Evolutionary conservation across 2,329 filamentous ascomycete genomes (phyloP).

Genomic region (Fusarium keratoplasticum): DNA sequence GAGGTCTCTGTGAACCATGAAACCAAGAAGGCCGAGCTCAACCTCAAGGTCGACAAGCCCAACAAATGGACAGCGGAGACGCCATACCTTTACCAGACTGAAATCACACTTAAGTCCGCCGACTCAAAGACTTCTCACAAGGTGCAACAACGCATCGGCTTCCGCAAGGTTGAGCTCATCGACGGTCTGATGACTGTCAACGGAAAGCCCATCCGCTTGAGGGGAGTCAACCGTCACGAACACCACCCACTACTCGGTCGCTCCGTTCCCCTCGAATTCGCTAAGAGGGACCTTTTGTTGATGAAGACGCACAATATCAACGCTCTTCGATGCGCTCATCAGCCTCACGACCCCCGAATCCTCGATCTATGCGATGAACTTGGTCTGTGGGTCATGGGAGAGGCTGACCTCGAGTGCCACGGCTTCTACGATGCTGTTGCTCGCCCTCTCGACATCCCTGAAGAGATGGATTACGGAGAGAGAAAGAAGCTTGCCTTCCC

Average conservation of each 20-base stretch:
- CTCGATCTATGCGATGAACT: slow-evolving; percentile 73
- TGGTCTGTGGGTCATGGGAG: slow-evolving; percentile 70
- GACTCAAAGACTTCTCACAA: slow-evolving; percentile 50
- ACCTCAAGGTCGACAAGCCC: slow-evolving; percentile 62
- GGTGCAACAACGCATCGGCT: slow-evolving; percentile 67
- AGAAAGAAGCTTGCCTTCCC: slow-evolving; percentile 67
- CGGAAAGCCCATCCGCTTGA: slow-evolving; percentile 69
- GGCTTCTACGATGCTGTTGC: slow-evolving; percentile 64
- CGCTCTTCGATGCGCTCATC: slow-evolving; percentile 75
- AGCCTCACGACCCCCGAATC: slow-evolving; percentile 71
- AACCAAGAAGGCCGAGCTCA: slow-evolving; percentile 53
- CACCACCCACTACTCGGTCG: slow-evolving; percentile 74
- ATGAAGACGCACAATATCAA: slow-evolving; percentile 82
- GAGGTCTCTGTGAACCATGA: slow-evolving; percentile 42
- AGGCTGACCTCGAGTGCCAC: slow-evolving; percentile 65
- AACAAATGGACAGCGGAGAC: slow-evolving; percentile 77
- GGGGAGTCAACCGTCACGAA: slow-evolving; percentile 74
- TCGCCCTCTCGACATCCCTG: slow-evolving; percentile 63
- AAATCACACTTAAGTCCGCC: slow-evolving; percentile 62
- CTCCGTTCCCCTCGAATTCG: slow-evolving; percentile 71
- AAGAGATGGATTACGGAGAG: slow-evolving; percentile 69
- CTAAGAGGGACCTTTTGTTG: slow-evolving; percentile 69
- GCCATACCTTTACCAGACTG: slow-evolving; percentile 70
- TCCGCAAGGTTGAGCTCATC: slow-evolving; percentile 73
- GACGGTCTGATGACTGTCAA: slow-evolving; percentile 74